A percentile compares a stretch with the other conserved stretches of the same genome.
phyloP scores from a whole-genome alignment of 2,329 filamentous ascomycete species.

The Onygenales sp. region DNA sequence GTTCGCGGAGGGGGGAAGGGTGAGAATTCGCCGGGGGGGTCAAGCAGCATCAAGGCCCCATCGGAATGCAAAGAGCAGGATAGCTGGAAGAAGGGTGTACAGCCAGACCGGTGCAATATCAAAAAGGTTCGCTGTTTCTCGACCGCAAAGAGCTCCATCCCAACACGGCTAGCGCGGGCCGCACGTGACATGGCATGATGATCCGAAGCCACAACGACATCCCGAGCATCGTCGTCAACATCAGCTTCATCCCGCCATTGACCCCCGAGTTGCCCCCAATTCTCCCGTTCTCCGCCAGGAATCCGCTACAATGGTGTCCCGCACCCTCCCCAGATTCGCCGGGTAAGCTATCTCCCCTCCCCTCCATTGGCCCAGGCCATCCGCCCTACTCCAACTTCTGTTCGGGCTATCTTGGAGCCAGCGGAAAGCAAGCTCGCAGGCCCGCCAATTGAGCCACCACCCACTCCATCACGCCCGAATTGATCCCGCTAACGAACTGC shows the following conservation, averaged over 20 bases:
- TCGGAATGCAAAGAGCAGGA: neutral
- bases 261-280: conserved; percentile 12
- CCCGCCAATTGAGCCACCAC: no score
- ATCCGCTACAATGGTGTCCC: conserved; percentile 31
- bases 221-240: neutral
- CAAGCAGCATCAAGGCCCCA: no score
- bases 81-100: neutral
- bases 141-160: no score
- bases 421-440: no score
- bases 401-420: no score
- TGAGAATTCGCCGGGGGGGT: neutral
- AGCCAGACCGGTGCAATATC: no score
- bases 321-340: conserved; percentile 33
- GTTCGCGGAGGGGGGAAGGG: neutral
- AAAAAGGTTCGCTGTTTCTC: no score
- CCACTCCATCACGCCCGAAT: no score
- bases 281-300: conserved; percentile 9
- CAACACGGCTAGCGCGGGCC: neutral
- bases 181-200: conserved; percentile 1
- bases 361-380: no score
- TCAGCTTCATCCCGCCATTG: conserved; percentile 14
- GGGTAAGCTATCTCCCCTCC: conserved; percentile 25
- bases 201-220: neutral
- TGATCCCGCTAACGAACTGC: no score
- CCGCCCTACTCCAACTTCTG: no score